Evolutionary conservation across 2,329 filamentous ascomycete species (phyloP).

Genomic region (Cryoendolithus antarcticus): DNA sequence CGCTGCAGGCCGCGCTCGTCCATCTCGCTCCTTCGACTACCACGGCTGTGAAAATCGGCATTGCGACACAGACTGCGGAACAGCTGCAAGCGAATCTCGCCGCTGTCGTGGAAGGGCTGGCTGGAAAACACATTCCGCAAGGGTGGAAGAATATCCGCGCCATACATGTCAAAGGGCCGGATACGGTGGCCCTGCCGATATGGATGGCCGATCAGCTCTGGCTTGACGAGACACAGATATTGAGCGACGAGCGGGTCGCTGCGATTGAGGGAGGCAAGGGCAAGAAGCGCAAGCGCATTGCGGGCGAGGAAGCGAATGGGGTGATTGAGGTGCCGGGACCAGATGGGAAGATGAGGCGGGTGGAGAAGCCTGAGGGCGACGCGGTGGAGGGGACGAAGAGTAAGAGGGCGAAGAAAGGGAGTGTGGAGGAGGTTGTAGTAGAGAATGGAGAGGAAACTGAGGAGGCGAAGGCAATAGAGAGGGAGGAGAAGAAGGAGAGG

Average conservation of each 20-base stretch:
- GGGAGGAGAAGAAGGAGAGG: constrained; percentile 12
- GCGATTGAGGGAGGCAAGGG: constrained; percentile 18
- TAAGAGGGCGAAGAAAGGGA: constrained; percentile 12
- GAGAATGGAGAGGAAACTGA: constrained; percentile 11
- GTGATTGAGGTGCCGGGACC: constrained; percentile 20
- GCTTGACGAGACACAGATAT: constrained; percentile 57
- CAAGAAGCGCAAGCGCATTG: constrained; percentile 20
- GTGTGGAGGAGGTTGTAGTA: constrained; percentile 8
- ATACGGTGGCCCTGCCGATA: constrained; percentile 81
- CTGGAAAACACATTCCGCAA: constrained; percentile 70
- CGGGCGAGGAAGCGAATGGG: constrained; percentile 11
- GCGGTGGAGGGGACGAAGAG: constrained; percentile 15
- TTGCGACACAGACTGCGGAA: constrained; percentile 59
- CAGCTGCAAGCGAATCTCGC: constrained; percentile 72
- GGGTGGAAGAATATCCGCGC: constrained; percentile 78
- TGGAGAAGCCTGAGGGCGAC: constrained; percentile 17
- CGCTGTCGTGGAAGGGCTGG: constrained; percentile 54
- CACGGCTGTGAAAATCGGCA: constrained; percentile 68
- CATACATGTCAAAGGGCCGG: constrained; percentile 81
- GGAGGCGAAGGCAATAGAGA: constrained; percentile 12
- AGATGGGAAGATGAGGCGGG: constrained; percentile 21
- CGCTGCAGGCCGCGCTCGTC: constrained; percentile 65
- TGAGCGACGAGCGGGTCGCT: constrained; percentile 37
- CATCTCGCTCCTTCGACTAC: constrained; percentile 67
- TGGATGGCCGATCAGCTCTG: constrained; percentile 91